phyloP scores from a whole-genome alignment of 306 rosid species.

The Acacia acuminata region DNA sequence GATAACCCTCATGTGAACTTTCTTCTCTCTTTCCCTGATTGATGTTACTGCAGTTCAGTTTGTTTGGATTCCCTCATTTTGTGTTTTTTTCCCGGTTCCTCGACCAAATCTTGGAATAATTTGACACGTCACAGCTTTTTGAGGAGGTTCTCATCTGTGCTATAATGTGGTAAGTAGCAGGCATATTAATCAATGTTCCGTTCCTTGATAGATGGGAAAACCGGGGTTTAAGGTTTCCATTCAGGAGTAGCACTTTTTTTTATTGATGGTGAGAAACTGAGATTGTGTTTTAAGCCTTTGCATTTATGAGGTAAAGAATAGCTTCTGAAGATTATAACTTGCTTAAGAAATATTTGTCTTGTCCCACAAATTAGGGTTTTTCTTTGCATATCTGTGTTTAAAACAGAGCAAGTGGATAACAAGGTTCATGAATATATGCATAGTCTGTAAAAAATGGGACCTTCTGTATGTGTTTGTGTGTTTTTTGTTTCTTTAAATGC shows the following conservation, averaged over 20 bases:
- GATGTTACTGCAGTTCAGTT: neutral
- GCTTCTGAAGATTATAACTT: neutral
- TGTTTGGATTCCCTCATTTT: neutral
- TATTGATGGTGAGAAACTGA: neutral
- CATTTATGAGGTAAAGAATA: neutral
- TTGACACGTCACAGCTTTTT: neutral
- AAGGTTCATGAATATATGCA: neutral
- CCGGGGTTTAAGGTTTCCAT: neutral
- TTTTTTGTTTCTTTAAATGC: neutral
- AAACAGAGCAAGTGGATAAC: neutral
- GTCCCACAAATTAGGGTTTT: neutral
- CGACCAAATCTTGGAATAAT: neutral
- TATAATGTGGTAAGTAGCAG: neutral
- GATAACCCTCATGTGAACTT: neutral
- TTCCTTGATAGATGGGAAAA: neutral
- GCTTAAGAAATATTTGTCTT: neutral
- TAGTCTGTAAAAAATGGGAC: neutral
- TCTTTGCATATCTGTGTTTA: neutral
- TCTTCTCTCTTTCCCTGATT: neutral
- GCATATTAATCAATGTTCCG: neutral
- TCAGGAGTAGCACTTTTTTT: neutral
- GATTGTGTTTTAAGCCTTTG: neutral
- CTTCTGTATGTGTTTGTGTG: neutral
- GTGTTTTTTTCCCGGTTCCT: neutral
- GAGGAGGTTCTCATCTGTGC: neutral